A percentile compares a stretch with the other conserved stretches of the same genome.
These are phyloP conservation scores for Pleoardoris graminearum DNA, from an alignment of 2,329 filamentous ascomycete genomes.

Conservation along the genomic window DNA sequence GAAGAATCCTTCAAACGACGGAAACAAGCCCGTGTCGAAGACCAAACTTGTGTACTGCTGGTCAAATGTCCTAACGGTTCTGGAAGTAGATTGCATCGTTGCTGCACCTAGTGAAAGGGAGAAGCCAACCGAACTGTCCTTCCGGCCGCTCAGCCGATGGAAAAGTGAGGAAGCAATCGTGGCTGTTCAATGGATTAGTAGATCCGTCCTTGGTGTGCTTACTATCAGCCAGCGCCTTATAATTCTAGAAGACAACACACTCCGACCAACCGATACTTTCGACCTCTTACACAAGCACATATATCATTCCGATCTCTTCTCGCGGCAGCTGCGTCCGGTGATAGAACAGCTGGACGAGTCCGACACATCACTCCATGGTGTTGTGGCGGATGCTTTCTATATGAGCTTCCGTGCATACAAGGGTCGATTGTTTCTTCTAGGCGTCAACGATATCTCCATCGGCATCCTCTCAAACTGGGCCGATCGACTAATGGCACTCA, in stretches of 20 bases:
- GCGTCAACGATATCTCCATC: constrained; percentile 91
- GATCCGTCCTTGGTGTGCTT: constrained; percentile 86
- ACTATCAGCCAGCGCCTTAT: constrained; percentile 94
- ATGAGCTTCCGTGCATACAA: constrained; percentile 98
- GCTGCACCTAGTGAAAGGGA: constrained; percentile 68
- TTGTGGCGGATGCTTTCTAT: constrained; percentile 94
- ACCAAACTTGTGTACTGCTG: constrained; percentile 96
- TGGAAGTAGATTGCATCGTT: constrained; percentile 75
- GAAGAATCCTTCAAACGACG: constrained; percentile 71
- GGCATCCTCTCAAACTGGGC: constrained; percentile 97
- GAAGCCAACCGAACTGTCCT: constrained; percentile 76
- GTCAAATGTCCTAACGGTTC: constrained; percentile 94
- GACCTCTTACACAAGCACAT: constrained; percentile 91
- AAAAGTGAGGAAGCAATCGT: constrained; percentile 94
- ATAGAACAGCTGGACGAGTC: constrained; percentile 89
- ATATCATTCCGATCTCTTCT: constrained; percentile 89
- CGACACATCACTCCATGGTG: constrained; percentile 87
- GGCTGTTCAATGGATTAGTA: constrained; percentile 93
- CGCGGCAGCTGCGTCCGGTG: constrained; percentile 77
- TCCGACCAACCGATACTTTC: constrained; percentile 92
- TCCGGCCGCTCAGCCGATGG: constrained; percentile 84
- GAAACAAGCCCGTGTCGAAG: constrained; percentile 70
- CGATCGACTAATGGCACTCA: constrained; percentile 86
- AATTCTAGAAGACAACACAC: constrained; percentile 80
- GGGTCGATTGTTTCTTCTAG: constrained; percentile 85